Evolutionary conservation across 805 yeast genomes (phyloP), one percentile per base, ranked within the genome.

Genomic region (Candida qinlingensis): DNA sequence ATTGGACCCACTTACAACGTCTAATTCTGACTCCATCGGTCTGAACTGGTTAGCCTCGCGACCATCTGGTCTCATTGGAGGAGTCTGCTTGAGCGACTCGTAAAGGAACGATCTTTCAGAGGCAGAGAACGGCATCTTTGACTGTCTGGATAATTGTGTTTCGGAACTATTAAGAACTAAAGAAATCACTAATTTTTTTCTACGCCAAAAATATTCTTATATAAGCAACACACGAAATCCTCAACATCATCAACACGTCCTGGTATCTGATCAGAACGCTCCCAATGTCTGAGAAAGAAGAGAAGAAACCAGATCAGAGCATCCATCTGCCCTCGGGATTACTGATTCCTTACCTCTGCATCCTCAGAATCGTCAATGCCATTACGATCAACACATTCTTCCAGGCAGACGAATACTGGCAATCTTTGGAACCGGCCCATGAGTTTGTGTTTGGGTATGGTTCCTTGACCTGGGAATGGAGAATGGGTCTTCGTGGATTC

Each of bases 321-420:
- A 19, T 19, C 19, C 19, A 19, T 19, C 19, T 19, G 19, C 19
- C 19, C 19, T 19, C 19, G 19, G 60, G 58, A 1, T 25, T 60
- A 1, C 46, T 59, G 7, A 42, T 65, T 4, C 59, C 60, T 25
- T 59, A 60, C 45, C 54, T 79, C 6, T 48, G 79, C 3, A 44
- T 70, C 0, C 54, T 76, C n/a, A 66, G 96, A 37, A 52, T 83
- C 8, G 33, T 77, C 57, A 89, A 90, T 64, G 79, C 95, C 0
- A 60, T 86, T 27, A 63, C 81, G 1, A 77, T 80, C 5, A 62
- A 62, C 47, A 89, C 98, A 0, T 94, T 81, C 62, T 94, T 94
- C 68, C 99, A 94, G 64, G 92, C 99, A 0, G 99, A 94, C 65
- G 99, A 94, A 66, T 94, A 75, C 67, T 94, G 84, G 81, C 99